phyloP scores from a whole-genome alignment of 2,329 filamentous ascomycete genomes.

The Pseudogymnoascus sp. region DNA sequence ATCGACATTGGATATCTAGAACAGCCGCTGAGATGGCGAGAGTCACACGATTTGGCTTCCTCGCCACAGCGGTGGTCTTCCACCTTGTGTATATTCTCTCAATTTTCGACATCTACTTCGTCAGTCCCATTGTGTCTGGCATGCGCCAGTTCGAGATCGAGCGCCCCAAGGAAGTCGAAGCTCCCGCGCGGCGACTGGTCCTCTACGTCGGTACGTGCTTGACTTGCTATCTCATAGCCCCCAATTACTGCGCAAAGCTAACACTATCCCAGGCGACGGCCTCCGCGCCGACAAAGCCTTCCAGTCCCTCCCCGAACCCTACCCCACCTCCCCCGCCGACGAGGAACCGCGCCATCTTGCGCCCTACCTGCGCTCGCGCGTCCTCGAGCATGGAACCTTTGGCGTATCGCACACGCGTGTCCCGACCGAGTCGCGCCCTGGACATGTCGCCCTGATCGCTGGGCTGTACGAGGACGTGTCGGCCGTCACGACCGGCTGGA shows the following conservation, averaged over 20 bases:
- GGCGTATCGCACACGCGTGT: constrained; percentile 96
- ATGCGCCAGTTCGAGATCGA: constrained; percentile 78
- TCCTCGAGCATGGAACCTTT: constrained; percentile 87
- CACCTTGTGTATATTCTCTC: constrained; percentile 90
- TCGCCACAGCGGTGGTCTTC: constrained; percentile 83
- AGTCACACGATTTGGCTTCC: constrained; percentile 66
- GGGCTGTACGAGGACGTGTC: constrained; percentile 97
- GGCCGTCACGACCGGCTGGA: constrained; percentile 95
- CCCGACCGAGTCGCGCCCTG: constrained; percentile 90
- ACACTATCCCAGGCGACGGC: constrained; percentile 60
- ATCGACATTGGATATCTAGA: not conserved
- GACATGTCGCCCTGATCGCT: constrained; percentile 93
- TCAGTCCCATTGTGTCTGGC: constrained; percentile 91
- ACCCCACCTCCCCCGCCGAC: constrained; percentile 57
- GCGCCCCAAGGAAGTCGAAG: constrained; percentile 48
- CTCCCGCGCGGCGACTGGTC: constrained; percentile 83
- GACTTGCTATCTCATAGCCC: constrained; percentile 1
- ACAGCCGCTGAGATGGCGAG: constrained; percentile 41
- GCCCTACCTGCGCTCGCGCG: constrained; percentile 82
- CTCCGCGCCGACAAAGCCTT: constrained; percentile 97
- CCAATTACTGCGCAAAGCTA: constrained; percentile 4
- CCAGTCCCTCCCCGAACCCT: constrained; percentile 84
- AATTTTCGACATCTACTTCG: constrained; percentile 98
- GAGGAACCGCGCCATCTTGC: constrained; percentile 73
- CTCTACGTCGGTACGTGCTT: constrained; percentile 72